Evolutionary conservation across 352 stramenopile species (phyloP).

Genomic region (Phytopythium vexans): DNA sequence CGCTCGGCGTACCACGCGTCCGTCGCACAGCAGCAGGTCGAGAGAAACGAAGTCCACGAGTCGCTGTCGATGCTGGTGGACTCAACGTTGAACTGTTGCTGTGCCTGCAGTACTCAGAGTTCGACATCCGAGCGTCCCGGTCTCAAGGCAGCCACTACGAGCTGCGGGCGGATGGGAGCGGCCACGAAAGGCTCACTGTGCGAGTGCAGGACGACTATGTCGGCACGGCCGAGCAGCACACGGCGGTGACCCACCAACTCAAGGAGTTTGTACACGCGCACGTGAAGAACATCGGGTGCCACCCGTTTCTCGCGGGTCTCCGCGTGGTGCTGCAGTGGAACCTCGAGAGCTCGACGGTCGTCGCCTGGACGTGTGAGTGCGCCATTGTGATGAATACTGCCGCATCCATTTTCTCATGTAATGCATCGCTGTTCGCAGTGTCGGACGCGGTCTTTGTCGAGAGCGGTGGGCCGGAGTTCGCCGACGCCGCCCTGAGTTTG

Average conservation of each 20-base stretch:
- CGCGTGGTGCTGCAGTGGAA: slow-evolving; percentile 57
- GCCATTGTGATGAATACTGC: background rate
- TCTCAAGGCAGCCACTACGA: slow-evolving; percentile 60
- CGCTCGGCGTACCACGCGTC: slow-evolving; percentile 52
- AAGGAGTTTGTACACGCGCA: slow-evolving; percentile 49
- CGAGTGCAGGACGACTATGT: slow-evolving; percentile 47
- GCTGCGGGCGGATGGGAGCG: slow-evolving; percentile 19
- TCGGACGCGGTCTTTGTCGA: slow-evolving; percentile 74
- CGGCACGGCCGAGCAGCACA: slow-evolving; percentile 28
- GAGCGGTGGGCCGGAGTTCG: slow-evolving; percentile 54
- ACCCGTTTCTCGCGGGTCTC: slow-evolving; percentile 70
- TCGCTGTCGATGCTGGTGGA: background rate
- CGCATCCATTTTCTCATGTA: background rate
- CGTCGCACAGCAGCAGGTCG: slow-evolving; percentile 38
- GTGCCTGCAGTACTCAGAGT: slow-evolving; percentile 46
- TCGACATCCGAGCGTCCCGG: slow-evolving; percentile 31
- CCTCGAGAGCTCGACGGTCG: slow-evolving; percentile 52
- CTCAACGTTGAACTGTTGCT: background rate
- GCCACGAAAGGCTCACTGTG: slow-evolving; percentile 24
- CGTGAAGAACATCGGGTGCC: slow-evolving; percentile 44
- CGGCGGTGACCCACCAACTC: slow-evolving; percentile 31
- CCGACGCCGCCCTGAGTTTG: slow-evolving; percentile 42
- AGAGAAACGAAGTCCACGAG: background rate
- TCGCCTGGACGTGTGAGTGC: slow-evolving; percentile 63
- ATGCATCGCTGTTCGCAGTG: slow-evolving; percentile 24